These are phyloP conservation scores for Fragaria nilgerrensis DNA, from an alignment of 306 rosid species.

Conservation along the genomic window DNA sequence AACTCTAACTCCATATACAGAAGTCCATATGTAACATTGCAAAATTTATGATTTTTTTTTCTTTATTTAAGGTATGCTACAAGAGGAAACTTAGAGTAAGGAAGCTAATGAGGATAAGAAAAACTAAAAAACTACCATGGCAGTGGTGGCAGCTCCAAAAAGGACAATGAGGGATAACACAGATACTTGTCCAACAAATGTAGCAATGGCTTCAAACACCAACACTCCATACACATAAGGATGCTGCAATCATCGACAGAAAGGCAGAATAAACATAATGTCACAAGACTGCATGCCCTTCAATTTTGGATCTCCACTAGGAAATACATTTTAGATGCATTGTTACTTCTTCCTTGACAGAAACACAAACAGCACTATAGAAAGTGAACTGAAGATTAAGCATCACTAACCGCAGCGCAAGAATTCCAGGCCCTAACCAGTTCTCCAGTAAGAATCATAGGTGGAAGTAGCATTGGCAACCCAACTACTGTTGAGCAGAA, in stretches of 20 bases:
- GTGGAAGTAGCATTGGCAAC: constrained; percentile 48
- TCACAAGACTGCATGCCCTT: not conserved
- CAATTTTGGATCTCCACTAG: not conserved
- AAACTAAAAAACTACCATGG: constrained; percentile 37
- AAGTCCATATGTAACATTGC: not conserved
- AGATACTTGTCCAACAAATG: constrained; percentile 58
- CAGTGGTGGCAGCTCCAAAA: constrained; percentile 61
- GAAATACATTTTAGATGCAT: not conserved
- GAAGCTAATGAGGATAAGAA: not conserved
- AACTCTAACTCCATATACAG: not conserved
- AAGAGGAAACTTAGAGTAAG: not conserved
- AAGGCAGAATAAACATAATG: not conserved
- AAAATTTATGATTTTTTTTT: not conserved
- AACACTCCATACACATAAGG: constrained; percentile 57
- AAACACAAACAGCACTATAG: not conserved
- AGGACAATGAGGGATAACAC: constrained; percentile 52
- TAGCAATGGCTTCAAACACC: constrained; percentile 60
- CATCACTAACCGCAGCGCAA: constrained; percentile 44
- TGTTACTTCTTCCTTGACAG: not conserved
- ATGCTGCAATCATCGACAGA: constrained; percentile 34
- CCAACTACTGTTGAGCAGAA: constrained; percentile 68
- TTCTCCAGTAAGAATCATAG: constrained; percentile 66
- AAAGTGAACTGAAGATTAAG: not conserved
- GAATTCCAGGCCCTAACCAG: constrained; percentile 58
- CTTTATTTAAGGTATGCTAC: not conserved